These are phyloP conservation scores for Picea glauca DNA, from an alignment of 75 land plant genomes.

Conservation along the genomic window DNA sequence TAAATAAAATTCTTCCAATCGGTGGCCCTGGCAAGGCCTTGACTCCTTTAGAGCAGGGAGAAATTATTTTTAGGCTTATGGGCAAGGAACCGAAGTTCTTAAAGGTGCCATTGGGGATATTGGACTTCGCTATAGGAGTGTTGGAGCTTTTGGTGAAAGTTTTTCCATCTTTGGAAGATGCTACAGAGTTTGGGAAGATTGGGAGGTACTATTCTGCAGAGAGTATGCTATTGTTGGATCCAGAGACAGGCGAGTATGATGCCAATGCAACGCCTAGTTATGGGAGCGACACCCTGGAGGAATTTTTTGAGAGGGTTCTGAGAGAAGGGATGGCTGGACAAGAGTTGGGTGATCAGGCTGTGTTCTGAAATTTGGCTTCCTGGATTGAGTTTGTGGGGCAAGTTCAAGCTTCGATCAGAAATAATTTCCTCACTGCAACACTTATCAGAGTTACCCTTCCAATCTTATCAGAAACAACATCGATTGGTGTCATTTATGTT, in stretches of 20 bases:
- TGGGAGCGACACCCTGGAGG: conserved; percentile 90
- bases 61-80: conserved; percentile 48
- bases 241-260: conserved; percentile 59
- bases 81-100: too few relatives aligned
- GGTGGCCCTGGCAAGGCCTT: background rate
- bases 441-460: too few relatives aligned
- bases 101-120: too few relatives aligned
- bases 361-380: too few relatives aligned
- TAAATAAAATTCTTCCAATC: conserved; percentile 14
- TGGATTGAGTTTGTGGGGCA: conserved; percentile 15
- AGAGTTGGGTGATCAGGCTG: conserved; percentile 88
- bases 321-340: conserved; percentile 95
- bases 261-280: conserved; percentile 95
- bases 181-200: conserved; percentile 93
- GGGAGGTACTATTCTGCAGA: conserved; percentile 83
- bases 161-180: conserved; percentile 51
- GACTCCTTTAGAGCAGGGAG: conserved; percentile 94
- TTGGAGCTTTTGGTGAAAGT: conserved; percentile 40
- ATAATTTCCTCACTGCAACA: too few relatives aligned
- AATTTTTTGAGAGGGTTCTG: conserved; percentile 78
- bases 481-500: too few relatives aligned
- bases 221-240: too few relatives aligned
- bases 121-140: conserved; percentile 71
- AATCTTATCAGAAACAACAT: too few relatives aligned
- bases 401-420: background rate